phyloP scores from a whole-genome alignment of 257 asterid species.

The Fraxinus pennsylvanica region DNA sequence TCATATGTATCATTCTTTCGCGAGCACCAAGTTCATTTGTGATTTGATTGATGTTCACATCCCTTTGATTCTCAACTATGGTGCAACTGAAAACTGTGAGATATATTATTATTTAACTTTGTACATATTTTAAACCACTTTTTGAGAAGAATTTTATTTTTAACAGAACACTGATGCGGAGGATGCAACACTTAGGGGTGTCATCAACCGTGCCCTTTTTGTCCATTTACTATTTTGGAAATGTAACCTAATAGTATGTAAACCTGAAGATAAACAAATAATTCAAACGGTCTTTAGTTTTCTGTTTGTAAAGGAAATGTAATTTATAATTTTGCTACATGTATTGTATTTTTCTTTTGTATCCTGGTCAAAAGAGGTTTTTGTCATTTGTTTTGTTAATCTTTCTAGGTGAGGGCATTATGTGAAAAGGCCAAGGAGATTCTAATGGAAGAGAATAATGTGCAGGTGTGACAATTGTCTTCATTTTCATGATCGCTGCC shows the following conservation, averaged over 20 bases:
- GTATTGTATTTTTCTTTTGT: neutral
- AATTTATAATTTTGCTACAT: neutral
- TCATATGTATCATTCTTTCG: neutral
- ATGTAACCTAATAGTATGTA: neutral
- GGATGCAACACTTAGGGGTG: neutral
- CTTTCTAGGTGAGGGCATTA: slow-evolving; percentile 57
- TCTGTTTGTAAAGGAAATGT: neutral
- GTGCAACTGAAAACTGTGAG: neutral
- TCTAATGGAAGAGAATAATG: slow-evolving; percentile 74
- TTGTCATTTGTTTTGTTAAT: slow-evolving; percentile 17
- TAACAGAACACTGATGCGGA: neutral
- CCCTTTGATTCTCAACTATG: neutral
- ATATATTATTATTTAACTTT: neutral
- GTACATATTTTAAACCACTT: neutral
- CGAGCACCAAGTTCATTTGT: neutral
- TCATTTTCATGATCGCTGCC: neutral
- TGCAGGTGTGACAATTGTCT: slow-evolving; percentile 48
- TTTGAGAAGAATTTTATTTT: neutral
- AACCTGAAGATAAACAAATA: neutral
- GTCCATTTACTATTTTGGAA: neutral
- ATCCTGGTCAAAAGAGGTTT: slow-evolving; percentile 1
- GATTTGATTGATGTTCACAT: neutral
- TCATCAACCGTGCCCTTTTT: neutral
- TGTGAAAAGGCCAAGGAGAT: slow-evolving; percentile 80
- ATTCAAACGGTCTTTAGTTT: neutral